Percentiles rank a stretch among this genome's conserved stretches.
phyloP scores from a whole-genome alignment of 768 basidiomycete species.

The Leccinellum luteum region DNA sequence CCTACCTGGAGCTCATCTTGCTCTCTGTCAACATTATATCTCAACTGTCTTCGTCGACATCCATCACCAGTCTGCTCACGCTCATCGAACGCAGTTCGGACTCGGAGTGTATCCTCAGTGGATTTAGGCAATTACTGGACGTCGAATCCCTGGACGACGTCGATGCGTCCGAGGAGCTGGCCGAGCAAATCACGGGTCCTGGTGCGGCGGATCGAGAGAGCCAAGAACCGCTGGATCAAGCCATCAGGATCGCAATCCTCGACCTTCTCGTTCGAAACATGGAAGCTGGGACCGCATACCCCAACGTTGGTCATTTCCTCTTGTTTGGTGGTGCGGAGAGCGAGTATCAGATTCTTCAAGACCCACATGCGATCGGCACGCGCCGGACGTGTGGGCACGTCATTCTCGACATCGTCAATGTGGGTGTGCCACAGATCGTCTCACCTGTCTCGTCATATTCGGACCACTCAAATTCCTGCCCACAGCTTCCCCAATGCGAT shows the following conservation, averaged over 20 bases:
- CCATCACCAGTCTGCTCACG: conserved; percentile 73
- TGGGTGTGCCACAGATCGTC: conserved; percentile 56
- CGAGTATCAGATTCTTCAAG: conserved; percentile 62
- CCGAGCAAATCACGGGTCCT: conserved; percentile 67
- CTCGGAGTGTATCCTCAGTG: conserved; percentile 78
- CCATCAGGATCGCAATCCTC: conserved; percentile 72
- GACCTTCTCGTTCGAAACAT: conserved; percentile 82
- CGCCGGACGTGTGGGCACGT: conserved; percentile 75
- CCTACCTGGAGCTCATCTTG: conserved; percentile 69
- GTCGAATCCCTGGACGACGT: conserved; percentile 62
- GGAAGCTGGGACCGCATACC: conserved; percentile 54
- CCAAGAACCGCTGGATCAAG: conserved; percentile 54
- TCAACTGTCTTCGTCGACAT: conserved; percentile 60
- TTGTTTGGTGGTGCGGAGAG: conserved; percentile 64
- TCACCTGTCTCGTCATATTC: conserved; percentile 32
- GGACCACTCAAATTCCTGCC: conserved; percentile 10
- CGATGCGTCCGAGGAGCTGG: conserved; percentile 53
- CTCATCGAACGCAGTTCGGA: conserved; percentile 79
- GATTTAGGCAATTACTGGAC: conserved; percentile 69
- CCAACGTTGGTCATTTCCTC: conserved; percentile 86
- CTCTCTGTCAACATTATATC: conserved; percentile 77
- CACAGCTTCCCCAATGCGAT: conserved; percentile 27
- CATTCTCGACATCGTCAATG: conserved; percentile 72
- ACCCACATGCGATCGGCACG: conserved; percentile 72
- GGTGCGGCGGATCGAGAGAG: conserved; percentile 58